These are phyloP conservation scores for Luffa acutangula DNA, from an alignment of 306 rosid genomes.

Conservation along the genomic window DNA sequence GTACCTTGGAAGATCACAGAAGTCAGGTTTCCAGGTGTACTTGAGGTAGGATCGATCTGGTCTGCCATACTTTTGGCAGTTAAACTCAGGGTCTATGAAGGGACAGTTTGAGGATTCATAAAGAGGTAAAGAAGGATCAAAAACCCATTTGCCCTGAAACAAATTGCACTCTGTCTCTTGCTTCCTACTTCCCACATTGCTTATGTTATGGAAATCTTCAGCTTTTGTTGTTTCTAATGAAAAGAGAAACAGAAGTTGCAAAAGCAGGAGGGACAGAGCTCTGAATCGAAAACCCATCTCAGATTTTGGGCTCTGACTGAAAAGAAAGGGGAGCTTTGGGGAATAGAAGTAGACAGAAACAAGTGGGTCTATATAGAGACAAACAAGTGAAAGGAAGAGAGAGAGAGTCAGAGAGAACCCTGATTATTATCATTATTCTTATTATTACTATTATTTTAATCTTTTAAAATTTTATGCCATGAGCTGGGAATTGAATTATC, in stretches of 20 bases:
- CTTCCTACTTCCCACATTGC: background rate
- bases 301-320: constrained; percentile 14
- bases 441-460: background rate
- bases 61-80: constrained; percentile 12
- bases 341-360: background rate
- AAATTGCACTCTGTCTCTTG: background rate
- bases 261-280: background rate
- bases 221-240: background rate
- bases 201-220: background rate
- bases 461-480: background rate
- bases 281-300: background rate
- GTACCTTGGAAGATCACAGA: constrained; percentile 11
- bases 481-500: constrained; percentile 4
- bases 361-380: constrained; percentile 7
- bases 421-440: background rate
- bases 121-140: constrained; percentile 11
- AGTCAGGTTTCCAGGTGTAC: constrained; percentile 13
- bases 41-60: constrained; percentile 13
- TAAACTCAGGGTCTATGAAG: constrained; percentile 13
- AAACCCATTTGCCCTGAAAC: constrained; percentile 11
- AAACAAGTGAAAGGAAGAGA: background rate
- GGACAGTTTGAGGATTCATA: constrained; percentile 12
- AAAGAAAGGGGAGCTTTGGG: background rate
- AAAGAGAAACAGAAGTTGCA: background rate
- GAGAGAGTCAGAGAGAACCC: background rate